Conservation (phyloP, 768 basidiomycete species). For the Candolleomyces aberdarensis region DNA sequence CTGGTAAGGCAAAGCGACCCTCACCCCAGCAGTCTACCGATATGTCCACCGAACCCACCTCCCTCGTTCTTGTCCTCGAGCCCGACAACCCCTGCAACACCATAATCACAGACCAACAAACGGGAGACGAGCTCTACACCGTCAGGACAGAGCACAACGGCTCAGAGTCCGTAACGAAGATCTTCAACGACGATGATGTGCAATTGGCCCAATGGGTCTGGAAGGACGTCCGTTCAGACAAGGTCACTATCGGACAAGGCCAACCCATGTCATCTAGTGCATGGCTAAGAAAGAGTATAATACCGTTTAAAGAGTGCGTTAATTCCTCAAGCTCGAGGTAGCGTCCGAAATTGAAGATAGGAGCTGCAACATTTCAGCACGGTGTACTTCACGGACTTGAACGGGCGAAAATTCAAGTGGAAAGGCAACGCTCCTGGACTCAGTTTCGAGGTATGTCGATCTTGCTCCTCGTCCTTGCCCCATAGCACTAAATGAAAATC, state of each 20-base stretch:
- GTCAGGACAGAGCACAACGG: slow-evolving; percentile 31
- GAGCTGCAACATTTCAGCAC: slow-evolving; percentile 22
- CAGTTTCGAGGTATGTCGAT: slow-evolving; percentile 28
- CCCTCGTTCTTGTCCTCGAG: slow-evolving; percentile 28
- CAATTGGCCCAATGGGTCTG: slow-evolving; percentile 36
- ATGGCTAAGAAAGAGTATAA: slow-evolving; percentile 39
- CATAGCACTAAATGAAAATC: not conserved
- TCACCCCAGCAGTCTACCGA: not conserved
- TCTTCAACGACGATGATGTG: slow-evolving; percentile 28
- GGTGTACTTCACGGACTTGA: slow-evolving; percentile 31
- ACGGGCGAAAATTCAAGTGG: slow-evolving; percentile 37
- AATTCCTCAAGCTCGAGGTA: not conserved
- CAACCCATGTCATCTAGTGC: slow-evolving; percentile 27
- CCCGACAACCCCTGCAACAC: slow-evolving; percentile 44
- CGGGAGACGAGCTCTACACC: slow-evolving; percentile 31
- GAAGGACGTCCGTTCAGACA: slow-evolving; percentile 34
- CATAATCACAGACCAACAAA: slow-evolving; percentile 26
- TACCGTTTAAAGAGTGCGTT: slow-evolving; percentile 39
- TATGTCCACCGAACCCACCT: too few species aligned
- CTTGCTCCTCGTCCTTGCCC: not conserved
- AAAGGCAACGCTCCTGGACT: slow-evolving; percentile 35
- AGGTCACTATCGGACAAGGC: slow-evolving; percentile 31
- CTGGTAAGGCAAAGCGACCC: not conserved
- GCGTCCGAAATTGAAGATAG: too few species aligned
- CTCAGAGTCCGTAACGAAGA: slow-evolving; percentile 26